These are phyloP conservation scores for Beverwykella pulmonaria DNA, from an alignment of 495 filamentous ascomycete species.

Conservation along the genomic window DNA sequence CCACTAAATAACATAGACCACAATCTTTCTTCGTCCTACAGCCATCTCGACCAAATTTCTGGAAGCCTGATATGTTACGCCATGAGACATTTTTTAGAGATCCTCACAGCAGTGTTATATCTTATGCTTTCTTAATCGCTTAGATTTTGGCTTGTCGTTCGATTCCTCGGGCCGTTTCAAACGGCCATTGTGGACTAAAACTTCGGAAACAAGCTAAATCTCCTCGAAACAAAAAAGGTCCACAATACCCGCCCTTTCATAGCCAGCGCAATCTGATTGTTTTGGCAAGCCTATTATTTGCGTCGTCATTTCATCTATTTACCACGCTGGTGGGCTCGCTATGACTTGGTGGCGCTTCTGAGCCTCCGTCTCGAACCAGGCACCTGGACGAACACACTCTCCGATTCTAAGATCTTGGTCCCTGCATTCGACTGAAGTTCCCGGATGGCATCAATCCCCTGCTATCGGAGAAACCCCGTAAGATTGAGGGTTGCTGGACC, in stretches of 20 bases:
- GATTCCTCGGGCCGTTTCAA: slow-evolving; percentile 15
- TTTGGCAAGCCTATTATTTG: not conserved
- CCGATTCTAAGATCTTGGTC: not conserved
- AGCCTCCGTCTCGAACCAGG: not conserved
- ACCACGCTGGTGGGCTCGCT: slow-evolving; percentile 9
- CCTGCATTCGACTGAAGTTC: not conserved
- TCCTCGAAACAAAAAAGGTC: slow-evolving; percentile 4
- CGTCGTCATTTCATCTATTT: slow-evolving; percentile 14
- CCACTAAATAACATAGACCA: no score
- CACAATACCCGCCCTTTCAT: slow-evolving; percentile 1
- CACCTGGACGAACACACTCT: not conserved
- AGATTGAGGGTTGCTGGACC: slow-evolving; percentile 15
- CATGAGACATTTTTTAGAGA: no score
- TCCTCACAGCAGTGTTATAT: no score
- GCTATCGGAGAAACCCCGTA: not conserved
- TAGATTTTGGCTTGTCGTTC: not conserved
- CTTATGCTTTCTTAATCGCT: not conserved
- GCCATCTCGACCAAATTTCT: no score
- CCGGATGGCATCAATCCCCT: not conserved
- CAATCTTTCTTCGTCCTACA: not conserved
- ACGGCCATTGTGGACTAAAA: slow-evolving; percentile 9
- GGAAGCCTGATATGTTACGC: no score
- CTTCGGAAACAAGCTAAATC: slow-evolving; percentile 3
- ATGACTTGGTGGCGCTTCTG: not conserved
- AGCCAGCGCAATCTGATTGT: slow-evolving; percentile 8